Evolutionary conservation across 2,329 filamentous ascomycete species (phyloP).

Genomic region (Ophiostoma himal-ulmi): DNA sequence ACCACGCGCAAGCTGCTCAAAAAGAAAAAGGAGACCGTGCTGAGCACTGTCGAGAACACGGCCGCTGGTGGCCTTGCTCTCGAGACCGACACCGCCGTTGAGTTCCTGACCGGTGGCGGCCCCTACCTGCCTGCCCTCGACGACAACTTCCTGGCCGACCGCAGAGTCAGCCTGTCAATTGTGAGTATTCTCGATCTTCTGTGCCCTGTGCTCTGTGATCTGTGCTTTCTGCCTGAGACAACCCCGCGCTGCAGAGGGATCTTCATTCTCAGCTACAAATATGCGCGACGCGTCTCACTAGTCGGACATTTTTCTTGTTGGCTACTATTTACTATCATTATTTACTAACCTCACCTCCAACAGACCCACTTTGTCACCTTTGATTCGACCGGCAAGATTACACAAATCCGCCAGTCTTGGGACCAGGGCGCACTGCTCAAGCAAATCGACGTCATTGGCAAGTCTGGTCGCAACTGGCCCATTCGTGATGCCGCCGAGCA

Average conservation of each 20-base stretch:
- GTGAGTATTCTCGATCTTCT: slow-evolving; percentile 49
- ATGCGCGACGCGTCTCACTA: slow-evolving; percentile 22
- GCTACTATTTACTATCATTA: not conserved
- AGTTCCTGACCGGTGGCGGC: slow-evolving; percentile 76
- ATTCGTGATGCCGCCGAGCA: slow-evolving; percentile 85
- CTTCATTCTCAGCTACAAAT: not conserved
- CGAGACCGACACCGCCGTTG: slow-evolving; percentile 75
- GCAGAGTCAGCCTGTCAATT: slow-evolving; percentile 70
- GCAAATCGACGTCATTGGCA: slow-evolving; percentile 88
- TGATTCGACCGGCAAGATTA: slow-evolving; percentile 68
- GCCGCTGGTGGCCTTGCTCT: slow-evolving; percentile 61
- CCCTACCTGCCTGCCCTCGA: slow-evolving; percentile 83
- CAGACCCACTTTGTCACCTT: slow-evolving; percentile 87
- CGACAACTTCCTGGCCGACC: slow-evolving; percentile 88
- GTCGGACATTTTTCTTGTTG: slow-evolving; percentile 10
- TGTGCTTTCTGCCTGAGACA: not conserved
- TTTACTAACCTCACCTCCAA: not conserved
- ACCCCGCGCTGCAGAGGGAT: not conserved
- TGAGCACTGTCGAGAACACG: slow-evolving; percentile 66
- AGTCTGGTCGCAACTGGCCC: slow-evolving; percentile 87
- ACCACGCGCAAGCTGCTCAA: slow-evolving; percentile 66
- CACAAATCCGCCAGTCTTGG: slow-evolving; percentile 86
- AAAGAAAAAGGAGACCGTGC: slow-evolving; percentile 73
- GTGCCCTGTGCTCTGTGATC: not conserved
- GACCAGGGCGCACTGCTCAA: slow-evolving; percentile 91